These are phyloP conservation scores for Bisporella sp. DNA, from an alignment of 2,329 filamentous ascomycete species.

Conservation along the genomic window DNA sequence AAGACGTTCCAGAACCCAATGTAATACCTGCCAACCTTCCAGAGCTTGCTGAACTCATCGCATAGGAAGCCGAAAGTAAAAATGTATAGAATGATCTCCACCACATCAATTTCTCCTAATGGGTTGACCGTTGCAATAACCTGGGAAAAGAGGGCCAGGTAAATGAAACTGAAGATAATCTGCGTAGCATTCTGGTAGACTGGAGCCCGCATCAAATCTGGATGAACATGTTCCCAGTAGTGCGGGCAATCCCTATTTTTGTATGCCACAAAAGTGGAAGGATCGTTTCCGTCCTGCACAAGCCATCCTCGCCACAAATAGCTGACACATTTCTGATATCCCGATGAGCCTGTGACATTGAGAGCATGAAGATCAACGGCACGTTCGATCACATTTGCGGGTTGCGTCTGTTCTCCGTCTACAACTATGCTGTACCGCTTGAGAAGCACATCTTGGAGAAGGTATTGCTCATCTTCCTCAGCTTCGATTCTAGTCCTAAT, in stretches of 20 bases:
- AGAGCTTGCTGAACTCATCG: constrained; percentile 82
- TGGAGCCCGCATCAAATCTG: constrained; percentile 88
- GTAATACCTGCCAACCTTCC: constrained; percentile 88
- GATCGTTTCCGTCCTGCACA: constrained; percentile 89
- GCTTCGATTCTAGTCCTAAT: constrained; percentile 60
- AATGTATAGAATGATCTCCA: constrained; percentile 79
- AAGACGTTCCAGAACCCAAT: constrained; percentile 97
- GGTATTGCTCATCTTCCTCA: constrained; percentile 71
- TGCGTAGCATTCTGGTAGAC: constrained; percentile 89
- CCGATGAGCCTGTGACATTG: constrained; percentile 79
- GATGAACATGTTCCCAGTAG: constrained; percentile 80
- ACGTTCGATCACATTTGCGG: constrained; percentile 85
- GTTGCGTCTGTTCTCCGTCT: constrained; percentile 62
- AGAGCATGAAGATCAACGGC: constrained; percentile 90
- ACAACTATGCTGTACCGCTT: constrained; percentile 81
- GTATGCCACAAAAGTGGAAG: constrained; percentile 85
- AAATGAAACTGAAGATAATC: constrained; percentile 76
- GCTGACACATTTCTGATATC: constrained; percentile 86
- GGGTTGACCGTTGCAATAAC: constrained; percentile 94
- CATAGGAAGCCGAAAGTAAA: constrained; percentile 89
- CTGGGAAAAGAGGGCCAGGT: constrained; percentile 76
- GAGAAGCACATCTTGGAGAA: constrained; percentile 75
- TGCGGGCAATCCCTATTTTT: constrained; percentile 69
- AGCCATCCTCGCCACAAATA: constrained; percentile 96
- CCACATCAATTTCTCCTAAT: constrained; percentile 71